Evolutionary conservation across 768 basidiomycete species (phyloP).

Genomic region (Tricholoma bakamatsutake): DNA sequence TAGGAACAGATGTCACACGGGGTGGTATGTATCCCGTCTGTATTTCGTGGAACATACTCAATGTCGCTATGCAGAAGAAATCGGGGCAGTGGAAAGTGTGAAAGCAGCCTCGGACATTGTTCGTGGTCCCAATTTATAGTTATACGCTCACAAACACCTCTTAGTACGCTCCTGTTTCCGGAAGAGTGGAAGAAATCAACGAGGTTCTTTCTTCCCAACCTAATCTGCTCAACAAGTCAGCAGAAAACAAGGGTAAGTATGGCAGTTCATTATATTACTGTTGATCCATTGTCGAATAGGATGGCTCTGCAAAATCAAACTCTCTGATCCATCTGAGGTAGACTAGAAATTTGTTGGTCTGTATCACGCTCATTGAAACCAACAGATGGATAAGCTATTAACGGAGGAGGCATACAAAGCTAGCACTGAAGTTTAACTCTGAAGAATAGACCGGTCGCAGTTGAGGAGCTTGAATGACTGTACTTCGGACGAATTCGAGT

Average conservation of each 20-base stretch:
- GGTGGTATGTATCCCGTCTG: constrained; percentile 54
- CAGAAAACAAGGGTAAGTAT: constrained; percentile 71
- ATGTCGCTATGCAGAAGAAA: constrained; percentile 47
- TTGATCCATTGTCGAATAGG: constrained; percentile 39
- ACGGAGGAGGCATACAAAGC: constrained; percentile 67
- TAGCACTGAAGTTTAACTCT: constrained; percentile 30
- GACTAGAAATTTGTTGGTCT: constrained; percentile 8
- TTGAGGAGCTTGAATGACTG: neutral
- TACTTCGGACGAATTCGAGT: neutral
- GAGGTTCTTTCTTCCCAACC: constrained; percentile 59
- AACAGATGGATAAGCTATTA: constrained; percentile 66
- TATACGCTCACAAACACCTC: constrained; percentile 8
- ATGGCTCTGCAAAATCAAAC: constrained; percentile 93
- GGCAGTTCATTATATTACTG: neutral
- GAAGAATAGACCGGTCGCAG: constrained; percentile 19
- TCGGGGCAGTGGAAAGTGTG: constrained; percentile 93
- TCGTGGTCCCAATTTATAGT: constrained; percentile 9
- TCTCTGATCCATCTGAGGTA: constrained; percentile 76
- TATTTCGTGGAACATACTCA: neutral
- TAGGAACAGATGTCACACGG: constrained; percentile 56
- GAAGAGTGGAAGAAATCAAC: constrained; percentile 78
- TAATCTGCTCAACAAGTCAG: constrained; percentile 81
- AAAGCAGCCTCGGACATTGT: constrained; percentile 96
- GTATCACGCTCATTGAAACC: constrained; percentile 1
- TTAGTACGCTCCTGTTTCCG: constrained; percentile 91